Conservation (phyloP, 305 asterid species). For the Fraxinus floribunda region DNA sequence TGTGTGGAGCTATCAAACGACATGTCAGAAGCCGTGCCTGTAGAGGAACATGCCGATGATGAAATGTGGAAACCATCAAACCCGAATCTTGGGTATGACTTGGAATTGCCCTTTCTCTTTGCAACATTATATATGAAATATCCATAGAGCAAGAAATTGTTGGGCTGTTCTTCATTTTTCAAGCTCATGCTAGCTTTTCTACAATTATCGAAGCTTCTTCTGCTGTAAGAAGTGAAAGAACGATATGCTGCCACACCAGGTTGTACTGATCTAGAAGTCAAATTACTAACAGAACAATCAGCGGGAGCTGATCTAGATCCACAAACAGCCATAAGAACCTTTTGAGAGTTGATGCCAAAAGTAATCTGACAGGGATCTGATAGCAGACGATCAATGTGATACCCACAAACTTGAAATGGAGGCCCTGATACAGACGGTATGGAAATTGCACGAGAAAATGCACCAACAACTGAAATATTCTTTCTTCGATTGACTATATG, state of each 20-base stretch:
- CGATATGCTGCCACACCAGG: conserved; percentile 39
- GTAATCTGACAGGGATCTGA: conserved; percentile 40
- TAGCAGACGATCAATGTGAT: conserved; percentile 54
- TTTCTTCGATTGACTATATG: conserved; percentile 50
- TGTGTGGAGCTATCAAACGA: conserved; percentile 49
- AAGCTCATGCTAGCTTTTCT: conserved; percentile 64
- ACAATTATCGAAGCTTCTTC: conserved; percentile 42
- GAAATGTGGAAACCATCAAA: conserved; percentile 48
- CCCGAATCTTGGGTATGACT: conserved; percentile 50
- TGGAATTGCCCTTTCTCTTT: conserved; percentile 49
- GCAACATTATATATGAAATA: conserved; percentile 65
- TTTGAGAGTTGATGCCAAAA: conserved; percentile 29
- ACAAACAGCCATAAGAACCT: conserved; percentile 56
- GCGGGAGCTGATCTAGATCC: conserved; percentile 40
- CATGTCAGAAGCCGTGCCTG: conserved; percentile 64
- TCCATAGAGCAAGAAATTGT: conserved; percentile 60
- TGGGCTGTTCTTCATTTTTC: conserved; percentile 63
- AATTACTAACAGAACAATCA: conserved; percentile 34
- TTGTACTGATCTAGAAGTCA: conserved; percentile 33
- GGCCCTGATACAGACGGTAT: conserved; percentile 77
- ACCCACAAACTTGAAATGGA: conserved; percentile 64
- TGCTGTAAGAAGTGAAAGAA: conserved; percentile 40
- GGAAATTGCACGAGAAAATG: conserved; percentile 73
- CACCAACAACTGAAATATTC: conserved; percentile 63
- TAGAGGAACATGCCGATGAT: conserved; percentile 55